phyloP scores from a whole-genome alignment of 768 basidiomycete species.

The Leccinellum albellum region DNA sequence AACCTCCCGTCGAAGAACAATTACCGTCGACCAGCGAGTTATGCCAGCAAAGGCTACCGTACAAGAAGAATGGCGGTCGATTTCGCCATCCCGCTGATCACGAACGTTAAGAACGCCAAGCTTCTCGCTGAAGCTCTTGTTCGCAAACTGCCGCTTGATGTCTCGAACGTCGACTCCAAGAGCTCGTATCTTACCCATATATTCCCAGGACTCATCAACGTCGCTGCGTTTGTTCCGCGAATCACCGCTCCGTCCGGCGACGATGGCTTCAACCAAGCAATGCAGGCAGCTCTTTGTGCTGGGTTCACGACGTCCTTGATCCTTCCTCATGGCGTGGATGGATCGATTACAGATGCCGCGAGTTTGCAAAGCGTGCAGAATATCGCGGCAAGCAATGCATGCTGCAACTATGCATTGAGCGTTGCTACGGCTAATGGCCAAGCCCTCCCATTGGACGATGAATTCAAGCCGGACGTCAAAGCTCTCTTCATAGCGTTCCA shows the following conservation, averaged over 20 bases:
- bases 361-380: slow-evolving; percentile 67
- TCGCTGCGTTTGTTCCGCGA: slow-evolving; percentile 80
- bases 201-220: slow-evolving; percentile 90
- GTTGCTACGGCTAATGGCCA: slow-evolving; percentile 74
- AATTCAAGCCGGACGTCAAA: slow-evolving; percentile 74
- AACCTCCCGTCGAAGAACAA: slow-evolving; percentile 98
- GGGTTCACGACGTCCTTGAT: slow-evolving; percentile 88
- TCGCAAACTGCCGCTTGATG: slow-evolving; percentile 84
- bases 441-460: slow-evolving; percentile 61
- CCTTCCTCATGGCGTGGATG: slow-evolving; percentile 63
- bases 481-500: slow-evolving; percentile 84
- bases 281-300: slow-evolving; percentile 79
- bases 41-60: slow-evolving; percentile 93
- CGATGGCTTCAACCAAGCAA: slow-evolving; percentile 60
- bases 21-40: slow-evolving; percentile 94
- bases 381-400: slow-evolving; percentile 60
- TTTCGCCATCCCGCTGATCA: slow-evolving; percentile 94
- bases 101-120: slow-evolving; percentile 98
- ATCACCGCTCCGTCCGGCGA: slow-evolving; percentile 46
- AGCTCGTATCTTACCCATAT: slow-evolving; percentile 86
- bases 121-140: slow-evolving; percentile 91
- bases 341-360: slow-evolving; percentile 60
- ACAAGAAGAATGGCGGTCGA: slow-evolving; percentile 99
- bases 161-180: slow-evolving; percentile 90
- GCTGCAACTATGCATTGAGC: slow-evolving; percentile 86